phyloP scores from a whole-genome alignment of 768 basidiomycete species.

The Nevesoporus exiguus region DNA sequence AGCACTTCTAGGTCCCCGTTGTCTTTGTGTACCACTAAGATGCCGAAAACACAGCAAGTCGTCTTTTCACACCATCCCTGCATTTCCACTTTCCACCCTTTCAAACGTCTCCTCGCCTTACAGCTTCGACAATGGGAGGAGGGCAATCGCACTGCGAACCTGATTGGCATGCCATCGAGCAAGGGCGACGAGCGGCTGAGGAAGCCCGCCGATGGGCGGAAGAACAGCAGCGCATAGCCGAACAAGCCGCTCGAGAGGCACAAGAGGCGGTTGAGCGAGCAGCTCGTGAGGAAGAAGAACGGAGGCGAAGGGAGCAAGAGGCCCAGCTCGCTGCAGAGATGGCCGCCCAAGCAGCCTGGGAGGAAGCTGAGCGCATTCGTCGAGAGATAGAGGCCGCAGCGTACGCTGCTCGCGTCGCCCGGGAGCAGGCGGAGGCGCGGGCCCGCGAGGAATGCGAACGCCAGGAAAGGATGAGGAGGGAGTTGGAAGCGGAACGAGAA shows the following conservation, averaged over 20 bases:
- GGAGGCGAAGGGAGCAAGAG: slow-evolving; percentile 12
- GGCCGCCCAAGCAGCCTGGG: slow-evolving; percentile 22
- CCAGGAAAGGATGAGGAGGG: slow-evolving; percentile 14
- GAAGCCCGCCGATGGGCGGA: slow-evolving; percentile 21
- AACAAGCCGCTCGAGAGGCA: slow-evolving; percentile 20
- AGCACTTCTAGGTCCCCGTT: not conserved
- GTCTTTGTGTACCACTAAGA: not conserved
- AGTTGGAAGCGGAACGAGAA: slow-evolving; percentile 22
- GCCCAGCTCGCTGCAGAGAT: slow-evolving; percentile 20
- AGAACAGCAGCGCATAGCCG: slow-evolving; percentile 13
- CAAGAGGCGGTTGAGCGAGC: slow-evolving; percentile 24
- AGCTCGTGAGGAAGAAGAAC: slow-evolving; percentile 21
- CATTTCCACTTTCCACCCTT: not conserved
- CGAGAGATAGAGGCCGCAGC: slow-evolving; percentile 21
- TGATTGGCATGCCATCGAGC: slow-evolving; percentile 24
- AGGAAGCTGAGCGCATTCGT: slow-evolving; percentile 24
- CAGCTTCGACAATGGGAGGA: slow-evolving; percentile 21
- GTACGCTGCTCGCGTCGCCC: slow-evolving; percentile 22
- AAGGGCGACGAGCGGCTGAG: slow-evolving; percentile 16
- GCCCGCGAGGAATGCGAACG: slow-evolving; percentile 24
- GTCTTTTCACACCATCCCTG: not conserved
- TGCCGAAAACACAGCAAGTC: not conserved
- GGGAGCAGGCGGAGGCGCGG: slow-evolving; percentile 22
- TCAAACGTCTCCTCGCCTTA: not conserved
- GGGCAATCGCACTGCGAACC: slow-evolving; percentile 25